Evolutionary conservation across 2,329 filamentous ascomycete species (phyloP).

Genomic region (Aspergillus pseudoterreus): DNA sequence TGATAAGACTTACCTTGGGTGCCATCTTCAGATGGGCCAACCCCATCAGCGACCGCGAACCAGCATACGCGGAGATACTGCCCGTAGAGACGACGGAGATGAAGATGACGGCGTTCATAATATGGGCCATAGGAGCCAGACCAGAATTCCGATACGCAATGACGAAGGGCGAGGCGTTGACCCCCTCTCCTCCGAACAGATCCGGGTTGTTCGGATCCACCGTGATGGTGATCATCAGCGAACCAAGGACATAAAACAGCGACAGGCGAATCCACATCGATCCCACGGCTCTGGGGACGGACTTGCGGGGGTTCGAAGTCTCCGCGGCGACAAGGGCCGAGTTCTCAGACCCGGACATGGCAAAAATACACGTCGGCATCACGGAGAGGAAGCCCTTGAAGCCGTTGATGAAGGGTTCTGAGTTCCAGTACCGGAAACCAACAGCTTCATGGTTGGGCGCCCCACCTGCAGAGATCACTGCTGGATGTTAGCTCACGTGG

Average conservation of each 20-base stretch:
- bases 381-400: constrained; percentile 43
- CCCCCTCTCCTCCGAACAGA: constrained; percentile 41
- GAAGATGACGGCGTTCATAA: constrained; percentile 50
- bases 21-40: constrained; percentile 44
- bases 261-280: constrained; percentile 46
- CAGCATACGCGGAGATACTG: constrained; percentile 43
- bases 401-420: constrained; percentile 40
- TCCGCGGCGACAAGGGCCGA: constrained; percentile 44
- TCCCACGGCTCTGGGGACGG: constrained; percentile 44
- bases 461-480: constrained; percentile 45
- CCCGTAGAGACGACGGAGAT: constrained; percentile 46
- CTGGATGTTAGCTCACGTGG: constrained; percentile 3
- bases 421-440: constrained; percentile 47
- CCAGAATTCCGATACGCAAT: constrained; percentile 43
- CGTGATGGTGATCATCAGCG: constrained; percentile 44
- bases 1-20: constrained; percentile 24
- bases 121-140: constrained; percentile 40
- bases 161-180: constrained; percentile 44
- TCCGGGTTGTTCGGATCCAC: constrained; percentile 39
- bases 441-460: constrained; percentile 36
- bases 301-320: constrained; percentile 40
- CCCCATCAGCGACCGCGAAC: constrained; percentile 43
- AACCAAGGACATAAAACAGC: constrained; percentile 46
- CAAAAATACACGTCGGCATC: constrained; percentile 37
- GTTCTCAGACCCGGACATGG: constrained; percentile 43